Percentiles rank a stretch among this genome's conserved stretches.
phyloP scores from a whole-genome alignment of 2,329 filamentous ascomycete genomes.

The Rhytidhysteron rufulum region DNA sequence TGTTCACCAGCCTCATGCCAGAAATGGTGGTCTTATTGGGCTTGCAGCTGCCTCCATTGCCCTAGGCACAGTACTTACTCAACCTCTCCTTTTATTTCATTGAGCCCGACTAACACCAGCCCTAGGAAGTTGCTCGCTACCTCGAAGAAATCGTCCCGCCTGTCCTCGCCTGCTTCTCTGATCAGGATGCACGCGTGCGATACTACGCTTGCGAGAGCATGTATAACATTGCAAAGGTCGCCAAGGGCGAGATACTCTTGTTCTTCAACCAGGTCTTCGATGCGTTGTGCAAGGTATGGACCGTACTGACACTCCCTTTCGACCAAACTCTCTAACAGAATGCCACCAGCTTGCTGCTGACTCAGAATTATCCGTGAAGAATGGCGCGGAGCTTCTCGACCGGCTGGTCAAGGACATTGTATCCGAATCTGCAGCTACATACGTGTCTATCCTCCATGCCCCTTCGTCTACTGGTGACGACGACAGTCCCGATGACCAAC shows the following conservation, averaged over 20 bases:
- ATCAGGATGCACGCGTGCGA: conserved; percentile 93
- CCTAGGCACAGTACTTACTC: conserved; percentile 71
- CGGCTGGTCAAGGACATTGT: conserved; percentile 95
- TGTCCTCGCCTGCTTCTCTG: conserved; percentile 93
- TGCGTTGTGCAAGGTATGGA: conserved; percentile 82
- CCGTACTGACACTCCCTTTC: not conserved
- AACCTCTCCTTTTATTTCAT: not conserved
- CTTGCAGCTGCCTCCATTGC: conserved; percentile 94
- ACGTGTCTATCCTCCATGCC: conserved; percentile 80
- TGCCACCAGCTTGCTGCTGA: conserved; percentile 77
- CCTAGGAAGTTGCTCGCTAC: conserved; percentile 84
- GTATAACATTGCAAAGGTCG: conserved; percentile 99
- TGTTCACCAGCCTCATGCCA: conserved; percentile 91
- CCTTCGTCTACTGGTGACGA: conserved; percentile 51
- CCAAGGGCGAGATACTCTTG: conserved; percentile 92
- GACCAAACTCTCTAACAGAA: conserved; percentile 17
- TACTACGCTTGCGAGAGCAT: conserved; percentile 99
- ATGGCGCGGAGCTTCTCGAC: conserved; percentile 92
- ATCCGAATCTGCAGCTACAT: conserved; percentile 88
- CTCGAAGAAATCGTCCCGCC: conserved; percentile 92
- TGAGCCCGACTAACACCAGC: conserved; percentile 13
- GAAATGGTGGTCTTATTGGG: conserved; percentile 94
- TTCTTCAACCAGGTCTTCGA: conserved; percentile 99
- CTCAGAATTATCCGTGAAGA: conserved; percentile 95
- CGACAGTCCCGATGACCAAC: conserved; percentile 22